Evolutionary conservation across 2,329 filamentous ascomycete genomes (phyloP), one percentile per base, ranked within the genome.

Genomic region (Cytospora piceicola): DNA sequence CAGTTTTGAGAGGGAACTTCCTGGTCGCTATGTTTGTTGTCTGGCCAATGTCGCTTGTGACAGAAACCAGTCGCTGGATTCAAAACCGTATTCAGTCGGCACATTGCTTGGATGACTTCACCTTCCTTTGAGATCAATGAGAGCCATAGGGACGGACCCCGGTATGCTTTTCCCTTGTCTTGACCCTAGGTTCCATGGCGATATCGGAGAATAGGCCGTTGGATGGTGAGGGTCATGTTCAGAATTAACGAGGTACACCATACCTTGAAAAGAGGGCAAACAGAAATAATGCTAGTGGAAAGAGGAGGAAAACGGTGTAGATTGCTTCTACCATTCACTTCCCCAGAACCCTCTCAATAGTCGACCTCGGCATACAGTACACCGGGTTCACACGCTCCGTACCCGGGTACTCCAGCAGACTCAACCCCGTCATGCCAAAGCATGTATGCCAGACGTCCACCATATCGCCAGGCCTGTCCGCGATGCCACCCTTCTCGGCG

Each of bases 361-460:
- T 85, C 64, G 84, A 81, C 76, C 86, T 90, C 0, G 92, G 92
- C 85, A 93, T 88, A 76, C 90, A 93, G 74, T 98, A 99, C 54
- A 92, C 87, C 36, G 95, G 92, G 76, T 99, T 92, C 61, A 99
- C 90, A 67, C 90, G 88, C 72, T 90, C 85, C 53, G 97, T 78
- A 0, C 89, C 92, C 8, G 90, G 87, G 73, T 91, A 92, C 14
- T 88, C 88, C 32, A 98, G 80, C 64, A 99, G 83, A 75, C 93
- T 96, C 70, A 99, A 79, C 2, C 95, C 95, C 24, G 94, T 91
- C 69, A 97, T 79, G 29, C 92, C 93, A 76, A 99, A 99, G 61
- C 89, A 81, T 0, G 95, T 98, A 75, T 99, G 95, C 81, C 96
- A 99, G 39, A 99, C 94, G 80, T 99, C 95, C 27, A 97, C 94